Evolutionary conservation across 176 grass and related monocot species (phyloP).

Genomic region (Pontederia paniculata): DNA sequence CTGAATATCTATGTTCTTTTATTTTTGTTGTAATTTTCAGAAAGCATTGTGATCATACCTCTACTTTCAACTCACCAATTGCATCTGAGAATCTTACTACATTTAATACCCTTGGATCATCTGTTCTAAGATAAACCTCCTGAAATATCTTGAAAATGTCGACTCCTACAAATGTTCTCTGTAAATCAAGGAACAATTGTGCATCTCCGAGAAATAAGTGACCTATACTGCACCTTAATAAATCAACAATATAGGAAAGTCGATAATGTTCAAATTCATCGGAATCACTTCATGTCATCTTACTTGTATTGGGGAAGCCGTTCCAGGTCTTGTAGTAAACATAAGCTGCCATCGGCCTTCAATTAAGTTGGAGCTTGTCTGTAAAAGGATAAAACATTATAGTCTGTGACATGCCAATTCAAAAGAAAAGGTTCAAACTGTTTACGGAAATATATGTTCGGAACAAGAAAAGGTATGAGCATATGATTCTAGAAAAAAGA

Average conservation of each 20-base stretch:
- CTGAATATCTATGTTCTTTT: too few relatives aligned
- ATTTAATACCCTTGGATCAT: conserved; percentile 79
- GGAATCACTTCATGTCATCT: conserved; percentile 1
- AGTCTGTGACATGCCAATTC: not conserved
- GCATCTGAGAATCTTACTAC: conserved; percentile 91
- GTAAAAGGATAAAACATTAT: conserved; percentile 13
- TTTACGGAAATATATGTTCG: not conserved
- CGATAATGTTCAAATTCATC: conserved; percentile 7
- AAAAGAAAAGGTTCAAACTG: not conserved
- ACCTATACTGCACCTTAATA: not conserved
- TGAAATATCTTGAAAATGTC: conserved; percentile 88
- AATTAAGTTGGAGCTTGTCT: conserved; percentile 73
- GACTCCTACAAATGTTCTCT: conserved; percentile 95
- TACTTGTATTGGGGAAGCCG: conserved; percentile 94
- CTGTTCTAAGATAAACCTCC: conserved; percentile 80
- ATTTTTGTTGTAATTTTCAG: too few relatives aligned
- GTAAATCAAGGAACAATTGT: conserved; percentile 21
- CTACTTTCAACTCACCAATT: conserved; percentile 75
- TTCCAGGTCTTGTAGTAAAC: conserved; percentile 93
- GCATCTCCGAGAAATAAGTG: not conserved
- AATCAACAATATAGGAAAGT: not conserved
- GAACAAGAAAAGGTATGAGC: not conserved
- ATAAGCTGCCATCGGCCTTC: conserved; percentile 92
- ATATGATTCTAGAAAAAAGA: not conserved
- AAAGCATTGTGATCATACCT: conserved; percentile 39